Evolutionary conservation across 768 basidiomycete species (phyloP).

Genomic region (Kwoniella sp.): DNA sequence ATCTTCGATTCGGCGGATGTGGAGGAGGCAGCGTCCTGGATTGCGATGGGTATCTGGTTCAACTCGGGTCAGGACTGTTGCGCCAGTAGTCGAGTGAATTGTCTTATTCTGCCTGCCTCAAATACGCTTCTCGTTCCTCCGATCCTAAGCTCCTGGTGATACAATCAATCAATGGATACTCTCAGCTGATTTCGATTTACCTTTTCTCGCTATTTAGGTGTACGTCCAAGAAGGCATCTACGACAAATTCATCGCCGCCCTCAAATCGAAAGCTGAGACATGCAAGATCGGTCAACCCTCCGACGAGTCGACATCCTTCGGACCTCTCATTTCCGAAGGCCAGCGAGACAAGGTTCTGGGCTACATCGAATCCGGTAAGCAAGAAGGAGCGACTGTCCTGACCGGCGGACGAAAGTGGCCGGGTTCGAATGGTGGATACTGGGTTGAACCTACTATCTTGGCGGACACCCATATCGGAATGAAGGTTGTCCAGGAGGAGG

Average conservation of each 20-base stretch:
- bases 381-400: slow-evolving; percentile 69
- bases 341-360: slow-evolving; percentile 62
- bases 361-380: slow-evolving; percentile 75
- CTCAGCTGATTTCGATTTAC: too few species aligned
- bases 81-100: slow-evolving; percentile 67
- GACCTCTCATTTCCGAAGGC: slow-evolving; percentile 49
- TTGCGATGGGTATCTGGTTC: slow-evolving; percentile 72
- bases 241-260: slow-evolving; percentile 67
- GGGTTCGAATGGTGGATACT: slow-evolving; percentile 69
- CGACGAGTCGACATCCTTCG: slow-evolving; percentile 53
- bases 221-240: slow-evolving; percentile 74
- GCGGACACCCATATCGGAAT: slow-evolving; percentile 68
- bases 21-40: slow-evolving; percentile 76
- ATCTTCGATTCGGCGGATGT: slow-evolving; percentile 85
- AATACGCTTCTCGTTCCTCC: too few species aligned
- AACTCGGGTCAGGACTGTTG: slow-evolving; percentile 80
- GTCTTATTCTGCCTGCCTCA: too few species aligned
- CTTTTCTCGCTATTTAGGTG: neutral
- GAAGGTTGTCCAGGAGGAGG: slow-evolving; percentile 63
- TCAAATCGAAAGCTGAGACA: slow-evolving; percentile 41
- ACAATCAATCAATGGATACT: too few species aligned
- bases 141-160: too few species aligned
- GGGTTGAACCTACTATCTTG: slow-evolving; percentile 82
- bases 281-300: slow-evolving; percentile 51
- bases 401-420: slow-evolving; percentile 68